Conservation (phyloP, 176 grass and related monocot genomes). For the Otatea glauca region DNA sequence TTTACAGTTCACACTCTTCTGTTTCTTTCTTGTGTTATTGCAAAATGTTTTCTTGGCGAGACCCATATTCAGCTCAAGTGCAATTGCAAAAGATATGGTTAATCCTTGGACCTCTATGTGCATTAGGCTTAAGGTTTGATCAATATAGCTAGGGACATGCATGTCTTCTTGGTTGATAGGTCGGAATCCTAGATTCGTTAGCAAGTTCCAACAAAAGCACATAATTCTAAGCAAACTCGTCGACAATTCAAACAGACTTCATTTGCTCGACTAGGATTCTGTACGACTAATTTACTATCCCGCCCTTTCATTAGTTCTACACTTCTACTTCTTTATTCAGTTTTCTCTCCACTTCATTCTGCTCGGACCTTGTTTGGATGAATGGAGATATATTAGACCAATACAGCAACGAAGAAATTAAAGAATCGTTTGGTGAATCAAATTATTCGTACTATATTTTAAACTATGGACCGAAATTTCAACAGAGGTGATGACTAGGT, state of each 20-base stretch:
- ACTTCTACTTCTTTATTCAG: not conserved
- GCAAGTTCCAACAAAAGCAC: slow-evolving; percentile 66
- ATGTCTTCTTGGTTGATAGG: slow-evolving; percentile 50
- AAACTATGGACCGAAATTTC: not conserved
- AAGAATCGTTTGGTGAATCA: not conserved
- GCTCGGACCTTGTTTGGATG: not conserved
- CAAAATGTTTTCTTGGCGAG: not conserved
- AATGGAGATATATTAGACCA: not conserved
- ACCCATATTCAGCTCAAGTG: not conserved
- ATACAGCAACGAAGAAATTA: not conserved
- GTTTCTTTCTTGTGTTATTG: not conserved
- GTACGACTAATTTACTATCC: not conserved
- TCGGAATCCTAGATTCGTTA: slow-evolving; percentile 53
- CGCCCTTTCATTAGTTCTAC: not conserved
- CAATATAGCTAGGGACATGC: slow-evolving; percentile 51
- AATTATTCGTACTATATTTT: not conserved
- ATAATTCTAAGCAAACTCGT: slow-evolving; percentile 48
- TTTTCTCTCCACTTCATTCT: not conserved
- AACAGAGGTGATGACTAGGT: not conserved
- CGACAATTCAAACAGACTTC: slow-evolving; percentile 19
- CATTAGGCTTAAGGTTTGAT: not conserved
- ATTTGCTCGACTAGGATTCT: not conserved
- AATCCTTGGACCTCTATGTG: not conserved
- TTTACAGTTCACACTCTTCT: not conserved
- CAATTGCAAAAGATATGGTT: not conserved